Conservation (phyloP, 2,329 filamentous ascomycete species). For the Aspergillus novoparasiticus region DNA sequence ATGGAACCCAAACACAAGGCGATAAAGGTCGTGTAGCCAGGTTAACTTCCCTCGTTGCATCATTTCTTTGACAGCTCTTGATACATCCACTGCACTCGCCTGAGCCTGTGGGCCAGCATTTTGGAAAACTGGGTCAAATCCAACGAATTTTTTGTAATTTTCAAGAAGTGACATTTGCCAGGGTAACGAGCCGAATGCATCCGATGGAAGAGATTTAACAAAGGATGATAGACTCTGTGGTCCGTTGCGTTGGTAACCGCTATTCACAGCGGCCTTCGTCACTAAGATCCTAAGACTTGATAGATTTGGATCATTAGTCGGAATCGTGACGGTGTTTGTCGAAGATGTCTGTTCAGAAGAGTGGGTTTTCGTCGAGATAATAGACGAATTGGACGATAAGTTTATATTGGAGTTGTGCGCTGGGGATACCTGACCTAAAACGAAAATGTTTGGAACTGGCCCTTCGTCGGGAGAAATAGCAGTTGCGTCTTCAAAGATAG, state of each 20-base stretch:
- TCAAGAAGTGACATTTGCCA: constrained; percentile 73
- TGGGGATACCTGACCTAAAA: constrained; percentile 70
- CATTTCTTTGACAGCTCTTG: constrained; percentile 77
- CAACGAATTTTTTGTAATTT: constrained; percentile 78
- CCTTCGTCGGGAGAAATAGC: constrained; percentile 80
- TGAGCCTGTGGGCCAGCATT: constrained; percentile 35
- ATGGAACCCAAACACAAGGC: constrained; percentile 80
- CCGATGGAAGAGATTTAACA: constrained; percentile 72
- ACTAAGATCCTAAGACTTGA: constrained; percentile 77
- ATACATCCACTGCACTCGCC: constrained; percentile 69
- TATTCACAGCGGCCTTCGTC: constrained; percentile 81
- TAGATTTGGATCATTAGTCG: constrained; percentile 72
- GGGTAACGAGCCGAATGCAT: constrained; percentile 74
- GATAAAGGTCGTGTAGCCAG: constrained; percentile 81
- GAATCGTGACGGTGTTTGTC: constrained; percentile 46
- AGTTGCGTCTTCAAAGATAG: constrained; percentile 90
- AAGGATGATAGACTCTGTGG: constrained; percentile 68
- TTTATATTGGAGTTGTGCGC: constrained; percentile 45
- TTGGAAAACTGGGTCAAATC: constrained; percentile 70
- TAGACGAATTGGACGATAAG: constrained; percentile 82
- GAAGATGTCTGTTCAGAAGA: constrained; percentile 54
- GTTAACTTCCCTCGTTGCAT: constrained; percentile 70
- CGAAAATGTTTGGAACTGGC: constrained; percentile 81
- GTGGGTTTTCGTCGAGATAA: constrained; percentile 78
- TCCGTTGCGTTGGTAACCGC: constrained; percentile 70